phyloP scores from a whole-genome alignment of 495 filamentous ascomycete species.

The Penicillium argentinense region DNA sequence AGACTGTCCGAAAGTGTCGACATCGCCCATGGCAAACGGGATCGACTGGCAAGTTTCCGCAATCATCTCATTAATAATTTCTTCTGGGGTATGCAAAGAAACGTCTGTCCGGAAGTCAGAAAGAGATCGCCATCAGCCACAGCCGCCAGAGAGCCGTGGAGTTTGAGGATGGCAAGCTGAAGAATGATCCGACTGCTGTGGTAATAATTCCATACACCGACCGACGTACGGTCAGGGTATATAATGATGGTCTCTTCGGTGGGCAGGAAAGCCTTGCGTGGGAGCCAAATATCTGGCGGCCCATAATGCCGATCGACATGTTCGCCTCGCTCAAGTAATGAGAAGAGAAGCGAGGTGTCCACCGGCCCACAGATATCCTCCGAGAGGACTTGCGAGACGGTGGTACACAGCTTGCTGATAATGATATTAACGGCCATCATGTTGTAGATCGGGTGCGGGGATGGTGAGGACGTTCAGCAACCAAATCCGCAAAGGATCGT shows the following conservation, averaged over 20 bases:
- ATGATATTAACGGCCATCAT: constrained; percentile 14
- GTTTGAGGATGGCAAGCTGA: neutral
- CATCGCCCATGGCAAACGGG: constrained; percentile 11
- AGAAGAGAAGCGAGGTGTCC: neutral
- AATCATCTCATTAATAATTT: constrained; percentile 12
- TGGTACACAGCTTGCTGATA: constrained; percentile 7
- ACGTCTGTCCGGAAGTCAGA: no score
- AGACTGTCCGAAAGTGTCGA: constrained; percentile 7
- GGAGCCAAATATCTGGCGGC: constrained; percentile 12
- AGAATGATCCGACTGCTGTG: constrained; percentile 11
- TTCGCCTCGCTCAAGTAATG: constrained; percentile 1
- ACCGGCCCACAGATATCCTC: neutral
- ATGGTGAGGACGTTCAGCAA: constrained; percentile 11
- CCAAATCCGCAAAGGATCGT: constrained; percentile 9
- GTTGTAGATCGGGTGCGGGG: constrained; percentile 12
- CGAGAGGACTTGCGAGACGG: neutral
- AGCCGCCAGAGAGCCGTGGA: neutral
- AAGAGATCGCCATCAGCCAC: neutral
- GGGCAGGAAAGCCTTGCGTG: constrained; percentile 4
- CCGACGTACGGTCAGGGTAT: constrained; percentile 6
- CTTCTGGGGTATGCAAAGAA: neutral
- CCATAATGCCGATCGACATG: constrained; percentile 12
- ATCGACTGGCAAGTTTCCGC: constrained; percentile 15
- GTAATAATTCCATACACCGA: constrained; percentile 16
- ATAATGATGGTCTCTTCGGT: constrained; percentile 5